Base-by-base conservation (phyloP, 1,139 yeast species). In the Arxiozyma slooffiae region DNA sequence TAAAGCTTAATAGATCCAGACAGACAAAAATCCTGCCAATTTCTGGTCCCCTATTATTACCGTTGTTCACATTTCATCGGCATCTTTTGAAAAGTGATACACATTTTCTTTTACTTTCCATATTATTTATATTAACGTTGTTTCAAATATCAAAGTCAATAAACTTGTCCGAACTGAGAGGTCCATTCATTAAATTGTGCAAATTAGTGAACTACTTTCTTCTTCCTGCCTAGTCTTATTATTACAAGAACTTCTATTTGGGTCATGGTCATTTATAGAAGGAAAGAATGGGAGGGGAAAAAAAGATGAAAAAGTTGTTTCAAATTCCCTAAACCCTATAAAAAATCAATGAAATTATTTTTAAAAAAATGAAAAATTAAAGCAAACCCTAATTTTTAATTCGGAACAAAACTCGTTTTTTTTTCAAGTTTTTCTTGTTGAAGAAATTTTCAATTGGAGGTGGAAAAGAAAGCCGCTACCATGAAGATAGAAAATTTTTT, bases 21-120 rank as follows among this genome's bases (percentile, higher is more conserved):
- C 55, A 74, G 74, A 14, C 83, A 67, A 2, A 87, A 90, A 49
- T 89, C 87, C 58, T 85, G 82, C 96, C 96, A 89, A 44, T 89
- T 88, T 48, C 76, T 71, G 18, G 88, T 76, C 17, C n/a, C 60
- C 55, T 8, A 65, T 52, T 43, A 59, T 58, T 21, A 62, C 59
- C 44, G 60, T 55, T 7, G 38, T 38, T 1, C 38, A 30, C 22
- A 45, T 39, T 23, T 24, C 38, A 26, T 23, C 30, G 7, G 21
- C 38, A 42, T 42, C 45, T 11, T 42, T 30, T 18, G 26, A 14
- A n/a, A n/a, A 30, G n/a, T 11, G 36, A 30, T 14, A 30, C 36
- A 30, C 14, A 30, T 30, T 30, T n/a, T 11, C 36, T 30, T 4
- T 30, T 30, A 30, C n/a, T 30, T 11, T 2, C 36, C 36, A 11